Evolutionary conservation across 1,284 basidiomycete genomes (phyloP).

Genomic region (Sutorius eximius): DNA sequence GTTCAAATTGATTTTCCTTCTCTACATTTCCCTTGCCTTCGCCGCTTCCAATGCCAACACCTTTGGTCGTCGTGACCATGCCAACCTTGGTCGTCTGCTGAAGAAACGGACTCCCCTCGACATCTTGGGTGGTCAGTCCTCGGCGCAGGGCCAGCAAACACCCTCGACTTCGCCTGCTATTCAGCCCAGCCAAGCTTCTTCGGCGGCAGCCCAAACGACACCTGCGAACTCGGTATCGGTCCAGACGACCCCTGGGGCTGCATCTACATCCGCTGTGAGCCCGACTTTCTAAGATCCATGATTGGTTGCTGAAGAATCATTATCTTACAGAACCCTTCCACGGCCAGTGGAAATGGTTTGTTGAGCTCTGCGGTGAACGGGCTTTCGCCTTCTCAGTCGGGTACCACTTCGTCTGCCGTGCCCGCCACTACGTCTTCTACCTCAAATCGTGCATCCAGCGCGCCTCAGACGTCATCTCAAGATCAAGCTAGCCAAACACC

Average conservation of each 20-base stretch:
- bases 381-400: conserved; percentile 19
- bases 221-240: conserved; percentile 15
- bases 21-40: conserved; percentile 52
- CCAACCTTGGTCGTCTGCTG: conserved; percentile 60
- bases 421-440: conserved; percentile 16
- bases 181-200: conserved; percentile 12
- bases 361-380: conserved; percentile 9
- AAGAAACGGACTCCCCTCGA: conserved; percentile 54
- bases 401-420: conserved; percentile 14
- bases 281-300: neutral
- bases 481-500: conserved; percentile 4
- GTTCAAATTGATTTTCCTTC: conserved; percentile 62
- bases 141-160: conserved; percentile 1
- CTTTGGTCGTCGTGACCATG: conserved; percentile 54
- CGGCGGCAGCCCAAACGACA: conserved; percentile 14
- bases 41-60: conserved; percentile 48
- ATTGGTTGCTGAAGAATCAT: conserved; percentile 6
- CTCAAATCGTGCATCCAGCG: conserved; percentile 15
- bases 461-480: conserved; percentile 13
- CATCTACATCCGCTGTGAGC: conserved; percentile 26
- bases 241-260: conserved; percentile 10
- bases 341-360: conserved; percentile 2
- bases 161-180: conserved; percentile 16
- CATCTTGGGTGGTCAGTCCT: conserved; percentile 8
- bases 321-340: conserved; percentile 18